These are phyloP conservation scores for Otatea glauca DNA, from an alignment of 176 grass and related monocot genomes.

Conservation along the genomic window DNA sequence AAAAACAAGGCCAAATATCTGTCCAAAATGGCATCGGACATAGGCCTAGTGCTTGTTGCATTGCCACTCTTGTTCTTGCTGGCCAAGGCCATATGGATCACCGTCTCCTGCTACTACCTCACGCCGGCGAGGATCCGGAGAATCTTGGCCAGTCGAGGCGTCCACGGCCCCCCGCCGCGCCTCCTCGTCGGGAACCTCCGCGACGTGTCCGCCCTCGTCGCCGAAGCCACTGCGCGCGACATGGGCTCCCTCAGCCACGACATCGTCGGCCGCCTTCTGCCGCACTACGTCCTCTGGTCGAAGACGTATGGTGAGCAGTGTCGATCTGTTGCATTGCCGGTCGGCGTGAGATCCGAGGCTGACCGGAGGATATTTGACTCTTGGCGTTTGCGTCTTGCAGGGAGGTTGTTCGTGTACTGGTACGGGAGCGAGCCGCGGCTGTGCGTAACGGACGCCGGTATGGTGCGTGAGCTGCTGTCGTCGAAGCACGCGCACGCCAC, in stretches of 20 bases:
- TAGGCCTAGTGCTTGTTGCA: background rate
- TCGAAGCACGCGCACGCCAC: constrained; percentile 73
- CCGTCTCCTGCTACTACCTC: constrained; percentile 68
- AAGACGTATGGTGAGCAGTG: constrained; percentile 62
- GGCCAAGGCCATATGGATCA: constrained; percentile 61
- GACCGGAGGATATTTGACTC: background rate
- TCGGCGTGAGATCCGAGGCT: background rate
- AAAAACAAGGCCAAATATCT: constrained; percentile 6
- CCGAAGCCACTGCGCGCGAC: constrained; percentile 60
- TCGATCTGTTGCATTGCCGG: background rate
- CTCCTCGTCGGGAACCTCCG: constrained; percentile 78
- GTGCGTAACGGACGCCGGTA: constrained; percentile 81
- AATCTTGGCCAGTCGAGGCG: constrained; percentile 63
- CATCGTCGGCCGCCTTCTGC: constrained; percentile 82
- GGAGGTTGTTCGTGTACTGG: constrained; percentile 81
- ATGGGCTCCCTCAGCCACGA: constrained; percentile 74
- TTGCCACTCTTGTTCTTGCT: constrained; percentile 51
- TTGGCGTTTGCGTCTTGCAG: constrained; percentile 23
- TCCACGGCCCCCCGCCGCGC: constrained; percentile 56
- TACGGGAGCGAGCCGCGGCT: constrained; percentile 91
- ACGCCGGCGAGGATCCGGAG: constrained; percentile 68
- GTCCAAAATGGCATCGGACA: constrained; percentile 30
- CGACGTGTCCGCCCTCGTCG: constrained; percentile 61
- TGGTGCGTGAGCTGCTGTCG: constrained; percentile 91
- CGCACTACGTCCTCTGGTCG: constrained; percentile 86